Base-by-base conservation (phyloP, 768 basidiomycete species). In the Amanita subjunquillea region DNA sequence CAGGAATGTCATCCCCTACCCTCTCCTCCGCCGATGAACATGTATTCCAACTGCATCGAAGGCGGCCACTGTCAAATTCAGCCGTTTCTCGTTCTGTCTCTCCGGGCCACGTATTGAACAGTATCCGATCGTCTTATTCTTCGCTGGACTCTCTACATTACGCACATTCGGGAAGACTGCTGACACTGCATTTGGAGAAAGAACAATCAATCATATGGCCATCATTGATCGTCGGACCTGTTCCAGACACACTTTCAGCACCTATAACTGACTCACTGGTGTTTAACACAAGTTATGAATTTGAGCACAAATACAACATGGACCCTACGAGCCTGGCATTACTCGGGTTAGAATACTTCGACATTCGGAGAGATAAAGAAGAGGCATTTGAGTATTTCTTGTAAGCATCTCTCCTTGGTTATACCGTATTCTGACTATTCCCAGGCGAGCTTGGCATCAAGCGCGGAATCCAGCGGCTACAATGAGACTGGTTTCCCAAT, bases 131-230 rank as follows among this genome's bases (percentile, higher is more conserved):
- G n/a, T 88, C 86, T 0, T 81, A 79, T 62, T 87, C 87, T 13
- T 89, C 87, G 3, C 68, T 91, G 50, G 87, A 89, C 56, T 88
- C 86, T 4, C 62, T 85, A 32, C 79, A 81, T 49, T 71, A 75
- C 15, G 68, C 72, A 2, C 72, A 73, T 13, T 73, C 82, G 1
- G 83, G 83, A n/a, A 72, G 84, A 55, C 72, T 91, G 38, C 63
- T 91, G 57, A 91, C 88, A 4, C 68, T 91, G 45, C 86, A 91
- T 65, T 64, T 91, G 59, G 88, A 91, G 63, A 91, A 91, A 65
- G 78, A 82, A 17, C 77, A 83, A 56, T 82, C 86, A 5, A 75
- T 82, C 39, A 90, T 91, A 40, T 91, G 88, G 88, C 88, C 88
- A 0, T 85, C 85, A 5, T 71, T 91, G 34, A 78, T 91, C 47